A percentile compares a stretch with the other conserved stretches of the same genome.
Conservation (phyloP, 331 rosid genomes). For the Pyracantha coccinea region DNA sequence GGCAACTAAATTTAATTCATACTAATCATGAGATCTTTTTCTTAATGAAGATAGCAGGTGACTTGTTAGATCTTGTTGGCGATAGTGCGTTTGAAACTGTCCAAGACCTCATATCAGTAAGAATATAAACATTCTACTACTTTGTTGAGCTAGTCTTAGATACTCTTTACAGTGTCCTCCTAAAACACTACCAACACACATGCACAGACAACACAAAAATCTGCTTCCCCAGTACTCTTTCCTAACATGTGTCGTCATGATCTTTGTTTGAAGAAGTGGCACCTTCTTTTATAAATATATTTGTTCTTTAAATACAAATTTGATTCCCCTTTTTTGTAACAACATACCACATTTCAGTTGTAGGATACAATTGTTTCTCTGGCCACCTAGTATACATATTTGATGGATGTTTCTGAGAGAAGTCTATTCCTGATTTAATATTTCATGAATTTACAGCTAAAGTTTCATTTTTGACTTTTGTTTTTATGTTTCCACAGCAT, state of each 20-base stretch:
- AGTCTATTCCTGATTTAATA: not conserved
- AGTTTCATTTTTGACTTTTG: not conserved
- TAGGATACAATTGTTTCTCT: not conserved
- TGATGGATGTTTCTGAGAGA: not conserved
- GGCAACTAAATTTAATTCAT: constrained; percentile 3
- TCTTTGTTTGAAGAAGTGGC: not conserved
- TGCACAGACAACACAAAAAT: not conserved
- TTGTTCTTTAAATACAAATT: not conserved
- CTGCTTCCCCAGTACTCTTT: not conserved
- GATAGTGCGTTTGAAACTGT: constrained; percentile 94
- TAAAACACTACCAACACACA: not conserved
- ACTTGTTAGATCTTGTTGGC: constrained; percentile 87
- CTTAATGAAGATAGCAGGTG: constrained; percentile 74
- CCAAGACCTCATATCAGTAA: constrained; percentile 75
- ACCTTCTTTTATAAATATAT: not conserved
- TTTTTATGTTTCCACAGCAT: constrained; percentile 38
- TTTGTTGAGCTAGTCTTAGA: not conserved
- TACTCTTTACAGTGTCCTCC: not conserved
- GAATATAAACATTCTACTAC: constrained; percentile 11
- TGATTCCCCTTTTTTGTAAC: not conserved
- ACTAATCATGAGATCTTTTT: constrained; percentile 13
- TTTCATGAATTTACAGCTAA: not conserved
- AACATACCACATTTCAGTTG: not conserved
- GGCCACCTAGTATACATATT: not conserved
- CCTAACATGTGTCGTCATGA: not conserved